These are phyloP conservation scores for Zygotorulaspora sp. DNA, from an alignment of 805 yeast genomes.

Conservation along the genomic window DNA sequence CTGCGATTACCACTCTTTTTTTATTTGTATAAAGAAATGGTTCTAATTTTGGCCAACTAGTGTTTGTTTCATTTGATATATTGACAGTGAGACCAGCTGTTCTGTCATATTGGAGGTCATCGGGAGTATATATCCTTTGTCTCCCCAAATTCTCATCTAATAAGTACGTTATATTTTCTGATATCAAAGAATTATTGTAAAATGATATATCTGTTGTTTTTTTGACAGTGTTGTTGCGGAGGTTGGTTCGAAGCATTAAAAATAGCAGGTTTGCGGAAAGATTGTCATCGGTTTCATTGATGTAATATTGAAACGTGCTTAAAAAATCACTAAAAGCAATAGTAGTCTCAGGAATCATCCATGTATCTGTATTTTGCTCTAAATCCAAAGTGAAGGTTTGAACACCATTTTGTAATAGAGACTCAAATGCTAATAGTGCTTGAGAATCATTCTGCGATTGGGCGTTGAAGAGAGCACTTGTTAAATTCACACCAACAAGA, in stretches of 20 bases:
- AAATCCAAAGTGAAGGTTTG: conserved; percentile 49
- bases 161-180: conserved; percentile 21
- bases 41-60: conserved; percentile 37
- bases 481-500: conserved; percentile 39
- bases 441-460: conserved; percentile 32
- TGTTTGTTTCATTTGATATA: conserved; percentile 9
- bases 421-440: conserved; percentile 29
- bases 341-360: conserved; percentile 18
- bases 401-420: conserved; percentile 42
- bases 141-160: conserved; percentile 17
- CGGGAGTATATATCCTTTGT: conserved; percentile 31
- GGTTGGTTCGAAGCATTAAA: conserved; percentile 35
- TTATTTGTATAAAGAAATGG: conserved; percentile 35
- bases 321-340: conserved; percentile 30
- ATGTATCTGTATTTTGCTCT: conserved; percentile 48
- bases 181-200: background rate
- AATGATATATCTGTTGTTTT: conserved; percentile 15
- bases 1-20: conserved; percentile 38
- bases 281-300: conserved; percentile 42
- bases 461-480: conserved; percentile 28
- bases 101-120: conserved; percentile 24
- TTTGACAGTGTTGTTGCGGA: conserved; percentile 6
- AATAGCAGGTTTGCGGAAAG: conserved; percentile 43
- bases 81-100: conserved; percentile 15
- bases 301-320: conserved; percentile 32